Evolutionary conservation across 331 rosid genomes (phyloP).

Genomic region (Erythrophleum ivorense): DNA sequence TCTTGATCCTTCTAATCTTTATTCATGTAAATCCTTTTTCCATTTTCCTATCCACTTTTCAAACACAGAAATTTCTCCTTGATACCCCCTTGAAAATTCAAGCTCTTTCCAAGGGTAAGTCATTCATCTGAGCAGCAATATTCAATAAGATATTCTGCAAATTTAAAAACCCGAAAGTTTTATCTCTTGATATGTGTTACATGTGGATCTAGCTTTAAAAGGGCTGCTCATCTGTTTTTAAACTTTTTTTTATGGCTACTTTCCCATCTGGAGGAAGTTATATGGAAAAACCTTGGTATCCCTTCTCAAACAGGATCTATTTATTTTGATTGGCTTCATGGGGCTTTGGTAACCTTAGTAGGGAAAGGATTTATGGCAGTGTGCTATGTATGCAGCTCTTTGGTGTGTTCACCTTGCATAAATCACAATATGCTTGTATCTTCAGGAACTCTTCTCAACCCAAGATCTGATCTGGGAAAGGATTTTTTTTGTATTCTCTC

Average conservation of each 20-base stretch:
- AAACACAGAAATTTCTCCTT: neutral
- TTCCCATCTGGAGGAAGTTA: no score
- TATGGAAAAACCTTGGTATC: no score
- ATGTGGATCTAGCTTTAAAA: no score
- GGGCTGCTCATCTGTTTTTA: no score
- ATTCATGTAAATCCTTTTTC: neutral
- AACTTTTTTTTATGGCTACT: no score
- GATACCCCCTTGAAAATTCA: neutral
- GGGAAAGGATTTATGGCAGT: neutral
- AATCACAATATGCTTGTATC: neutral
- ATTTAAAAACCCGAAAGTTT: neutral
- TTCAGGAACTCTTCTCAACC: neutral
- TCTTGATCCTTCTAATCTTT: neutral
- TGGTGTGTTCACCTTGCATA: neutral
- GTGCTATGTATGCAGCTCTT: neutral
- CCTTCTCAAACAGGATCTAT: no score
- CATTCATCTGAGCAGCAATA: neutral
- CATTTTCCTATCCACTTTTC: neutral
- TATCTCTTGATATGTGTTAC: no score
- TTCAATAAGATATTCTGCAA: neutral
- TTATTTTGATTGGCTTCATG: neutral
- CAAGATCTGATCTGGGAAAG: neutral
- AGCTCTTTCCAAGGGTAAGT: neutral
- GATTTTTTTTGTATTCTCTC: neutral
- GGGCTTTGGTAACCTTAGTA: neutral